Evolutionary conservation across 495 filamentous ascomycete species (phyloP), one percentile per base, ranked within the genome.

Genomic region (Cladorrhinum samala): DNA sequence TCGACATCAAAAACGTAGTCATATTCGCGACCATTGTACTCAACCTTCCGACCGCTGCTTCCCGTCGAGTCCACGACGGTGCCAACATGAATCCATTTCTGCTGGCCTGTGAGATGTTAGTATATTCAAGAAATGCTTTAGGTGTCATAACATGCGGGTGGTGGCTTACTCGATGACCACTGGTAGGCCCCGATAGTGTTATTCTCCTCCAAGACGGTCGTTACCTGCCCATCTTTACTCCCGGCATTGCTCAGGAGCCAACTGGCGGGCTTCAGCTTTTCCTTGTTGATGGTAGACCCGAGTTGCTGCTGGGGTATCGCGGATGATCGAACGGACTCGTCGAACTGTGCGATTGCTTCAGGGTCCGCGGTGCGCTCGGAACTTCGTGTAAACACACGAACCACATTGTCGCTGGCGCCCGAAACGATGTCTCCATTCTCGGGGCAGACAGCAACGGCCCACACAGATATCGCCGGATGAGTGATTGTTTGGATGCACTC

Each of bases 1-100:
- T 96, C 94, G 21, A 99, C 93, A 63, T 97, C 92, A 58, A 97
- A 99, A 45, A 99, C 94, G 66, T 88, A 96, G 60, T 99, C 94
- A 65, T 94, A 99, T 50, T 95, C 88, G 65, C 91, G 83, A 19
- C 94, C 94, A 2, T 84, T 67, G 63, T 91, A 87, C 39, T 85
- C 72, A n/a, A 77, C 74, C 65, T 82, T 82, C 42, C 77, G 77
- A 2, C 87, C 86, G 53, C 83, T 88, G 64, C 89, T 93, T 27
- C 85, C 92, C 30, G 84, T 86, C 2, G 89, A 82, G 53, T 95
- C 91, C 16, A 99, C 93, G 14, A 97, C 94, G 0, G 89, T 95
- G 45, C 93, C 93, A 2, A 98, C 83, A 52, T 84, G 86, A 46
- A 88, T 78, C 93, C 93, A 99, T 60, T 72, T 62, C 27, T 73